A percentile compares a stretch with the other conserved stretches of the same genome.
Conservation (phyloP, 2,329 filamentous ascomycete species). For the Colletotrichum lindemuthianum region DNA sequence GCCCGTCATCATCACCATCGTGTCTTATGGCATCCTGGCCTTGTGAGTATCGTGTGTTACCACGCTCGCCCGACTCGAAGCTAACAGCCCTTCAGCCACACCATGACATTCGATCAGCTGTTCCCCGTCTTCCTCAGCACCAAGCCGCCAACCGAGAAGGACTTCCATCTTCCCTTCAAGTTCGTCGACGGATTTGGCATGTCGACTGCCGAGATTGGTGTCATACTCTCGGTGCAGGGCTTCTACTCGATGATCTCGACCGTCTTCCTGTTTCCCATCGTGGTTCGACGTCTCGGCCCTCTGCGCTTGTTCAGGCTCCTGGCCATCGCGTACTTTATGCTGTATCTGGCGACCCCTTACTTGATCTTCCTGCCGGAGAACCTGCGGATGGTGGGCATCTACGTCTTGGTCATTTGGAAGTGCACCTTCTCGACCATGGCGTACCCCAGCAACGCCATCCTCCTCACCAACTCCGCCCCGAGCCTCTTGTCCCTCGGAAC, state of each 20-base stretch:
- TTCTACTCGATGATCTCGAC: constrained; percentile 90
- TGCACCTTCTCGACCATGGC: constrained; percentile 92
- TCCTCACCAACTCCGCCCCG: constrained; percentile 88
- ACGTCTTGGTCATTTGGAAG: constrained; percentile 85
- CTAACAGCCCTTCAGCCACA: constrained; percentile 72
- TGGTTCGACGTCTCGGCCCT: constrained; percentile 80
- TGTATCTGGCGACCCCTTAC: constrained; percentile 91
- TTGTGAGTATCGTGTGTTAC: constrained; percentile 78
- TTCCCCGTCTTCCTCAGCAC: constrained; percentile 93
- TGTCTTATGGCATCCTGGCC: constrained; percentile 90
- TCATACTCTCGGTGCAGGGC: constrained; percentile 89
- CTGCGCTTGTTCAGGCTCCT: constrained; percentile 85
- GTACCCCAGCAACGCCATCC: constrained; percentile 89
- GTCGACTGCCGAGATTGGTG: constrained; percentile 83
- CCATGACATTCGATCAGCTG: constrained; percentile 94
- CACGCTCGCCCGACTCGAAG: neutral
- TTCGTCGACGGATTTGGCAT: constrained; percentile 90
- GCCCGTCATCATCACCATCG: constrained; percentile 86
- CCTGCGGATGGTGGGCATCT: constrained; percentile 79
- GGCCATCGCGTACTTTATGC: constrained; percentile 83
- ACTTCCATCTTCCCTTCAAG: constrained; percentile 77
- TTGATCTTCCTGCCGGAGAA: constrained; percentile 81
- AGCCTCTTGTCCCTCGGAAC: constrained; percentile 86
- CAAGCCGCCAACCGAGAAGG: constrained; percentile 52
- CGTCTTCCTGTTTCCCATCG: constrained; percentile 82